Evolutionary conservation across 768 basidiomycete species (phyloP), one percentile per base, ranked within the genome.

Genomic region (Tubosaeta sp.): DNA sequence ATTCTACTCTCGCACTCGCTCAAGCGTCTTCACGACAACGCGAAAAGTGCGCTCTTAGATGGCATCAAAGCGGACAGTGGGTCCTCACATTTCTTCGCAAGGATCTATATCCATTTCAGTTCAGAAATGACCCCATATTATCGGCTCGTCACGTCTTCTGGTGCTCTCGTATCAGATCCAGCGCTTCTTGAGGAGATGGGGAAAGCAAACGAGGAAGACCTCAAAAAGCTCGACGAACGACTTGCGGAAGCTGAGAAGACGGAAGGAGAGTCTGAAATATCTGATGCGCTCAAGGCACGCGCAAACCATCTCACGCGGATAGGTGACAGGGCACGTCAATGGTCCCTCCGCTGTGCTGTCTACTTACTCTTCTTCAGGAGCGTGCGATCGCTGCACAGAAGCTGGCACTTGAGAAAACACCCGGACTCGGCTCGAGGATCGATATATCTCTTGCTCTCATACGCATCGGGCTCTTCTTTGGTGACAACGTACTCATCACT

Each of bases 181-280:
- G 48, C 53, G 10, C 55, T 68, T 17, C 57, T 61, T 0, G 59
- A 57, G 3, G 58, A 61, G 43, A 66, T 68, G 64, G 55, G 56
- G 64, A 77, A 79, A 45, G 77, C 80, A 33, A 97, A 97, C 68
- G 70, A 76, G 48, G 81, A 80, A 42, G 82, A 88, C 61, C 78
- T 97, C 27, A 76, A 81, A 46, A 80, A 78, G 60, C 71, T 98
- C 11, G 89, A 95, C 48, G 83, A 83, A 54, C 76, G 87, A 43
- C 74, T 97, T 34, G 82, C 79, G 48, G 93, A 95, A 59, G 94
- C 95, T 0, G 80, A 91, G 72, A 87, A 90, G 74, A 90, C 84
- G 3, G 86, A 95, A 63, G 95, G 95, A 53, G 95, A 97, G 68
- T 86, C 86, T 1, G 95, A 98, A 69, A 91, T 97, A 52, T 84